Conservation (phyloP, 2,329 filamentous ascomycete species). For the Aspergillus aculeatus region DNA sequence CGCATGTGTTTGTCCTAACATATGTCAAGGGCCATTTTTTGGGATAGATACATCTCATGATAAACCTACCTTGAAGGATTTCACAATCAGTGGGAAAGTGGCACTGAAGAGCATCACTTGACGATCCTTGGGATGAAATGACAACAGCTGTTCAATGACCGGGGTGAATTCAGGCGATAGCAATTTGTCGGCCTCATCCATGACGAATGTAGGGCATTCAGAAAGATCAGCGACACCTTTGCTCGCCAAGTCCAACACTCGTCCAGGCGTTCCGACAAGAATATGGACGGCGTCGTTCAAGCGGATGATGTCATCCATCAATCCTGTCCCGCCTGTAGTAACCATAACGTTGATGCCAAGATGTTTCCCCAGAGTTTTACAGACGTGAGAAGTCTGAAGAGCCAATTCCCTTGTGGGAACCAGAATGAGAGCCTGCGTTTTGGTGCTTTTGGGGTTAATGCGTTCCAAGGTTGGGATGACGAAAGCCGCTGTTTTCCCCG, state of each 20-base stretch:
- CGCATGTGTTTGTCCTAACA: conserved; percentile 85
- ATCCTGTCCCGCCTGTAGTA: conserved; percentile 89
- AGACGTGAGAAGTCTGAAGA: conserved; percentile 97
- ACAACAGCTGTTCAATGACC: conserved; percentile 91
- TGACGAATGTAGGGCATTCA: conserved; percentile 96
- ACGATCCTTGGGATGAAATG: conserved; percentile 93
- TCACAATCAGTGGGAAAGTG: conserved; percentile 95
- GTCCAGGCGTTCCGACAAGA: conserved; percentile 92
- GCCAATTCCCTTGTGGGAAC: conserved; percentile 96
- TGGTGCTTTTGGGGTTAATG: conserved; percentile 94
- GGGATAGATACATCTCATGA: neutral
- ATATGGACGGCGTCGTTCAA: conserved; percentile 94
- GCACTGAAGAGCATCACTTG: conserved; percentile 99
- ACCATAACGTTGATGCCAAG: conserved; percentile 99
- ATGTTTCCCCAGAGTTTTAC: conserved; percentile 97
- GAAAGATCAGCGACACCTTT: conserved; percentile 96
- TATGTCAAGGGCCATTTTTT: conserved; percentile 29
- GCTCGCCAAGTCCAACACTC: conserved; percentile 92
- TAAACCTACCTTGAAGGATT: conserved; percentile 71
- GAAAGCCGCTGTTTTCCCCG: conserved; percentile 96
- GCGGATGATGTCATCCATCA: conserved; percentile 95
- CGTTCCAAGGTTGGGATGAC: conserved; percentile 93
- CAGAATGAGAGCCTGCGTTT: conserved; percentile 93
- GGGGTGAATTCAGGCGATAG: conserved; percentile 95
- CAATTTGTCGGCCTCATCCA: conserved; percentile 99